Base-by-base conservation (phyloP, 495 filamentous ascomycete genomes). In the Penicillium pulvis region DNA sequence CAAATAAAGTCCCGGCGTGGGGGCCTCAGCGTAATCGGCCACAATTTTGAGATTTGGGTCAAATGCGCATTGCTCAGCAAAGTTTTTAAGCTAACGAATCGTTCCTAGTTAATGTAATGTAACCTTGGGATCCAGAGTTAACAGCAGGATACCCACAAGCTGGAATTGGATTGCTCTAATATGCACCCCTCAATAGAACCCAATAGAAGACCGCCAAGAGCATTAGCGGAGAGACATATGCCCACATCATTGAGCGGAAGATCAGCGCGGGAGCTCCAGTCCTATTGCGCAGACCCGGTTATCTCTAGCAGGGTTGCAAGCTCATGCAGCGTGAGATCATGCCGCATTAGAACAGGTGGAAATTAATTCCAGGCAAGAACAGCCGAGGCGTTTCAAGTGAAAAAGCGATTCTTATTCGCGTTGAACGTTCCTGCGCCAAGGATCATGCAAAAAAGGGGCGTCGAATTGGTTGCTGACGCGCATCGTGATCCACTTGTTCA, bases 401-500 rank as follows among this genome's bases (percentile, higher is more conserved):
- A 36, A 14, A 11, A 36, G 11, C 31, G 31, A 33, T 23, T 33
- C 8, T 23, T 20, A 46, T 20, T 46, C 43, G 43, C 1, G 16
- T 3, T 10, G 44, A 8, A 26, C 1, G 9, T 47, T 6, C 10
- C 20, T 6, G 44, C 23, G 44, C 44, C 44, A 47, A 47, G 44
- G 7, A 35, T 33, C 44, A 26, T 20, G 12, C 1, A 26, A 45
- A 45, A 47, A 47, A 12, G 44, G 20, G 20, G 44, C 44, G 44
- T 26, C 10, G 42, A 19, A 45, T 45, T 45, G n/a, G 42, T 11
- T 45, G 42, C 42, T 45, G 42, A 45, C 42, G 17, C 46, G 46
- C 46, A 31, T 35, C 28, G 48, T 11, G 14, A 28, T 47, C 44
- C 44, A 42, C 39, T 42, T 23, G 20, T 23, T n/a, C 14, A 47